Conservation (phyloP, 352 stramenopile genomes). For the Globisporangium carolinianum region DNA sequence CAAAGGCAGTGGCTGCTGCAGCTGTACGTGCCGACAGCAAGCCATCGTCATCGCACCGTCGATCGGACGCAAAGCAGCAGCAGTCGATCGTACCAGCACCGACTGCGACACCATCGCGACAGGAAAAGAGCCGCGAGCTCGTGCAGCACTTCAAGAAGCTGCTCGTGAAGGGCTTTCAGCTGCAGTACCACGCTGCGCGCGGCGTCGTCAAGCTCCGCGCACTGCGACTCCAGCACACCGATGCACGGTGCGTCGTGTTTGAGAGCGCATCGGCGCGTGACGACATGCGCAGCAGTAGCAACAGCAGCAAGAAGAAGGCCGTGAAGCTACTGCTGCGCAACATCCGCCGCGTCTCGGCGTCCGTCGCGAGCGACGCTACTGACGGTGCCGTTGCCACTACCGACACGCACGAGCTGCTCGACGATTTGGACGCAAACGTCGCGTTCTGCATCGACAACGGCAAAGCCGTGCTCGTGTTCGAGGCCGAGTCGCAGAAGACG, state of each 20-base stretch:
- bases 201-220: conserved; percentile 39
- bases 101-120: conserved; percentile 4
- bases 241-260: conserved; percentile 52
- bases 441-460: conserved; percentile 54
- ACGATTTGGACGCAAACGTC: conserved; percentile 21
- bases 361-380: conserved; percentile 9
- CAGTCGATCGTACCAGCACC: background rate
- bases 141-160: conserved; percentile 71
- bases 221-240: conserved; percentile 26
- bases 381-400: conserved; percentile 1
- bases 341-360: conserved; percentile 35
- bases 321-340: conserved; percentile 55
- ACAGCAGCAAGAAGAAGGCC: conserved; percentile 39
- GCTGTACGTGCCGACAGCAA: no score
- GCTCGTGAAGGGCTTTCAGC: conserved; percentile 51
- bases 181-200: conserved; percentile 49
- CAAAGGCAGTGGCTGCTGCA: background rate
- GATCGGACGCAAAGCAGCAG: no score
- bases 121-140: conserved; percentile 53
- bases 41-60: no score
- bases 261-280: conserved; percentile 19
- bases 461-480: conserved; percentile 52
- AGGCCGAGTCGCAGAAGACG: conserved; percentile 58
- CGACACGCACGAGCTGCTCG: background rate
- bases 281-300: conserved; percentile 1